Conservation (phyloP, 2,329 filamentous ascomycete species). For the Aspergillus quadricinctus region DNA sequence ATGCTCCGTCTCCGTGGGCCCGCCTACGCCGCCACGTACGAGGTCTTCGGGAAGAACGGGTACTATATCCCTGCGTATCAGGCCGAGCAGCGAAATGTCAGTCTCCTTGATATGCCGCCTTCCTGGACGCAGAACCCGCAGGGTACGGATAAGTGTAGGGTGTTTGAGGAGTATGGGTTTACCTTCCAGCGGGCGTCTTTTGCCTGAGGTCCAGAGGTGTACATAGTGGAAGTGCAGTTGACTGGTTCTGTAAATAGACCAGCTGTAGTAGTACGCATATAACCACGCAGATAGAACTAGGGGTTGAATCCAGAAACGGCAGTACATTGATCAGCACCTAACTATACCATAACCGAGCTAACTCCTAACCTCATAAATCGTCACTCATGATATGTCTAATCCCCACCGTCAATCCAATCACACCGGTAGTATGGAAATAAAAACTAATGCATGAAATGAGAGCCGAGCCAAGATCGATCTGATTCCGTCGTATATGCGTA, state of each 20-base stretch:
- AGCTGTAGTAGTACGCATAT: not conserved
- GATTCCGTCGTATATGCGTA: not conserved
- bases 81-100: slow-evolving; percentile 5
- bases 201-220: not conserved
- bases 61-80: slow-evolving; percentile 13
- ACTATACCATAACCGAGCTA: not conserved
- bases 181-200: slow-evolving; percentile 20
- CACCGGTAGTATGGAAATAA: too few species aligned
- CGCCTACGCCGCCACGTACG: slow-evolving; percentile 16
- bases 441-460: too few species aligned
- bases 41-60: slow-evolving; percentile 9
- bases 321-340: not conserved
- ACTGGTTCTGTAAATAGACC: too few species aligned
- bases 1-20: slow-evolving; percentile 16
- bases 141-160: slow-evolving; percentile 13
- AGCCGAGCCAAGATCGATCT: not conserved
- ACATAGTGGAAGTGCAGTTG: not conserved
- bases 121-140: slow-evolving; percentile 9
- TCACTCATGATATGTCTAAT: not conserved
- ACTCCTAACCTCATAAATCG: not conserved
- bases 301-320: too few species aligned
- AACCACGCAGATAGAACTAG: not conserved
- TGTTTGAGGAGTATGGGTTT: slow-evolving; percentile 22
- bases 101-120: slow-evolving; percentile 15
- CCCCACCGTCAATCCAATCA: not conserved